phyloP scores from a whole-genome alignment of 768 basidiomycete species.

The Coprinellus micaceus region DNA sequence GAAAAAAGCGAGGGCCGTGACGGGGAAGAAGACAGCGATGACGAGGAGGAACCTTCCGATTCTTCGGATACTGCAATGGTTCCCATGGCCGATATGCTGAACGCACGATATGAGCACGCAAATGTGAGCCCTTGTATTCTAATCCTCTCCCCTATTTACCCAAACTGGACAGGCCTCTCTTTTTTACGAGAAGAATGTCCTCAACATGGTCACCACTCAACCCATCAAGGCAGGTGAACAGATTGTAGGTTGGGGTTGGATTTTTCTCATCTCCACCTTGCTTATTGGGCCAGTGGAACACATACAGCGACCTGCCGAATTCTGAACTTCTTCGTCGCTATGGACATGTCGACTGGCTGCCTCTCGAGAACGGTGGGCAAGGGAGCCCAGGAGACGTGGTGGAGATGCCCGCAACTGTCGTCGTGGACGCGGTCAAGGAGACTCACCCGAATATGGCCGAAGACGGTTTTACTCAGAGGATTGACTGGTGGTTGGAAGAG shows the following conservation, averaged over 20 bases:
- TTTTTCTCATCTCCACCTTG: constrained; percentile 4
- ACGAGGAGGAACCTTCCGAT: constrained; percentile 51
- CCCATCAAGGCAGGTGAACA: constrained; percentile 76
- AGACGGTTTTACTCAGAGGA: constrained; percentile 44
- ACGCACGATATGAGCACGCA: constrained; percentile 79
- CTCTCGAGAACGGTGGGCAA: constrained; percentile 40
- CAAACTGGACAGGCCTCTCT: constrained; percentile 63
- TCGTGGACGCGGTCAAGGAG: constrained; percentile 41
- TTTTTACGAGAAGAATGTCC: constrained; percentile 66
- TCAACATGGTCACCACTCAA: constrained; percentile 81
- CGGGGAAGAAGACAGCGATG: constrained; percentile 36
- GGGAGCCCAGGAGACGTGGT: constrained; percentile 82
- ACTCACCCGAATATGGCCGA: constrained; percentile 9
- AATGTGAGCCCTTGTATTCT: constrained; percentile 57
- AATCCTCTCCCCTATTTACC: neutral
- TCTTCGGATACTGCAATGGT: constrained; percentile 81
- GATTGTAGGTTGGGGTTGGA: constrained; percentile 57
- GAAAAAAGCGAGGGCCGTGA: constrained; percentile 21
- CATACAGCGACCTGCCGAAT: constrained; percentile 91
- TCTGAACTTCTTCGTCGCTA: constrained; percentile 91
- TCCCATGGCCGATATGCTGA: constrained; percentile 94
- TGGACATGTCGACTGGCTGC: constrained; percentile 83
- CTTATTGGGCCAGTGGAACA: constrained; percentile 69
- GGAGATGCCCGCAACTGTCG: constrained; percentile 70
- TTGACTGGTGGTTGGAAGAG: constrained; percentile 93